phyloP scores from a whole-genome alignment of 192 early-diverging fungal species.

The Coemansia sp. region DNA sequence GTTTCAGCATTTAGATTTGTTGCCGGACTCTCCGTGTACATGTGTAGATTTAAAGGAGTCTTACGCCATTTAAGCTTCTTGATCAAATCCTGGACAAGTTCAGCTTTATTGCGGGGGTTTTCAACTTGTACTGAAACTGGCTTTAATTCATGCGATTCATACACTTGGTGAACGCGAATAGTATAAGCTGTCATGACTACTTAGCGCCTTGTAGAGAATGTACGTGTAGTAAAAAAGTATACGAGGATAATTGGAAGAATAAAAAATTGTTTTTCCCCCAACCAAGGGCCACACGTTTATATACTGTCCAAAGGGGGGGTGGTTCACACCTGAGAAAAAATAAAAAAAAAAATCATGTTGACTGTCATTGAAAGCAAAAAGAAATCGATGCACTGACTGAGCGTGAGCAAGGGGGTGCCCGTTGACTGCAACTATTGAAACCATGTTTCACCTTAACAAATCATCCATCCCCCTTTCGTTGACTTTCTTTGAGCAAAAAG shows the following conservation, averaged over 20 bases:
- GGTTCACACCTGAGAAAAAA: not conserved
- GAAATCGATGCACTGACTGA: not conserved
- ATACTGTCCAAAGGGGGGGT: not conserved
- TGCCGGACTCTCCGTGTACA: not conserved
- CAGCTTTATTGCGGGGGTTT: not conserved
- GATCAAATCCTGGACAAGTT: not conserved
- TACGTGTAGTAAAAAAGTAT: not conserved
- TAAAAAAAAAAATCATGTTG: not conserved
- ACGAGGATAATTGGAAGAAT: not conserved
- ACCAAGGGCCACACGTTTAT: not conserved
- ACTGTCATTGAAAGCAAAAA: not conserved
- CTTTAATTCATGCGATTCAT: not conserved
- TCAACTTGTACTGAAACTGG: not conserved
- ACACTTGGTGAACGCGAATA: no score
- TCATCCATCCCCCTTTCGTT: not conserved
- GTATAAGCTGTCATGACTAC: no score
- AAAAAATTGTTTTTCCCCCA: not conserved
- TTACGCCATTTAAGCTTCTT: not conserved
- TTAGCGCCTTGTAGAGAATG: not conserved
- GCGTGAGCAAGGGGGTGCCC: not conserved
- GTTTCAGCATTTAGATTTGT: not conserved
- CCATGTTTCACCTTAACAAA: not conserved
- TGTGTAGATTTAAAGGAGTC: not conserved
- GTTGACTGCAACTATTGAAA: constrained; percentile 1
- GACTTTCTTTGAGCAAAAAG: not conserved